These are phyloP conservation scores for Gyrodon lividus DNA, from an alignment of 768 basidiomycete species.

Conservation along the genomic window DNA sequence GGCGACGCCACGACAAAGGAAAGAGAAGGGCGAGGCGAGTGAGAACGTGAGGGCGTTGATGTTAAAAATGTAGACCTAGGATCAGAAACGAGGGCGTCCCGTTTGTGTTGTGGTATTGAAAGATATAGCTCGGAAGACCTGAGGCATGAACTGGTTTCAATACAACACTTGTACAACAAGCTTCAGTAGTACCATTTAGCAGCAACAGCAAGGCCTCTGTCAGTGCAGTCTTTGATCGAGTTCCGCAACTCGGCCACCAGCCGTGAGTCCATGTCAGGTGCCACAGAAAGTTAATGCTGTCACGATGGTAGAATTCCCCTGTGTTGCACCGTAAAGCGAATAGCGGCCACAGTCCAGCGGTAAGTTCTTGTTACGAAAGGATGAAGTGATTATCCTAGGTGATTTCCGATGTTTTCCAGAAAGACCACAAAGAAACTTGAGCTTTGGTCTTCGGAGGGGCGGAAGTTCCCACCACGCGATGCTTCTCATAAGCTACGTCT, in stretches of 20 bases:
- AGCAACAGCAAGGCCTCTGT: constrained; percentile 66
- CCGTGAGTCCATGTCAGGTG: constrained; percentile 42
- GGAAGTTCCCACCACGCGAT: too few relatives aligned
- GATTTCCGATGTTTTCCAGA: too few relatives aligned
- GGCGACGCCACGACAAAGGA: constrained; percentile 34
- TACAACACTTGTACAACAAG: constrained; percentile 7
- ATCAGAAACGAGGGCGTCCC: constrained; percentile 30
- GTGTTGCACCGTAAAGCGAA: not conserved
- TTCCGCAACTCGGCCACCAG: constrained; percentile 55
- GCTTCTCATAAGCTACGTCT: too few relatives aligned
- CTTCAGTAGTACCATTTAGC: constrained; percentile 64
- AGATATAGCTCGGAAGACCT: constrained; percentile 81
- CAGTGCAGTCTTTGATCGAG: constrained; percentile 71
- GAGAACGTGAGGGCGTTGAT: constrained; percentile 55
- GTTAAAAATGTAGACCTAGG: constrained; percentile 46
- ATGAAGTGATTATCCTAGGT: not conserved
- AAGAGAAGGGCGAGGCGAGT: constrained; percentile 39
- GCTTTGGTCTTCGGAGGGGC: too few relatives aligned
- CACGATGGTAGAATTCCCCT: too few relatives aligned
- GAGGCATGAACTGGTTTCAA: constrained; percentile 15
- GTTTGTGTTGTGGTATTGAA: constrained; percentile 51
- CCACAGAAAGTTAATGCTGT: too few relatives aligned
- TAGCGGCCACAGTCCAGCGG: not conserved
- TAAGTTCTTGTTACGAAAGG: not conserved
- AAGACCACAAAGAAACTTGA: too few relatives aligned